Conservation (phyloP, 2,329 filamentous ascomycete genomes). For the Cladosporium sp. region DNA sequence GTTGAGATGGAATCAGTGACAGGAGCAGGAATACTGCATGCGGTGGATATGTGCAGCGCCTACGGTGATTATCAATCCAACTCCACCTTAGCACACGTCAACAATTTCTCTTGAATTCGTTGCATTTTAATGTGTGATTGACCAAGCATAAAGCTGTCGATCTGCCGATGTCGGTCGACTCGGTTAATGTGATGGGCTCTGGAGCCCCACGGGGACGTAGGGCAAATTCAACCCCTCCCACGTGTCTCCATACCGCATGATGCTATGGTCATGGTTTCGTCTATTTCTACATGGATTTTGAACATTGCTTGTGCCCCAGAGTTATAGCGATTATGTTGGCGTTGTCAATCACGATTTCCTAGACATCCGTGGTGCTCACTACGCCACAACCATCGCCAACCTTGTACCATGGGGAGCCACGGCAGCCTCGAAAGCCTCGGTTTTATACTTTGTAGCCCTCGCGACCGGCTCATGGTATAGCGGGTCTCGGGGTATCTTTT, state of each 20-base stretch:
- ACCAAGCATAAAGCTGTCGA: background rate
- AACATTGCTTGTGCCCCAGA: background rate
- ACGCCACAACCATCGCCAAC: background rate
- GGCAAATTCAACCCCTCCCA: background rate
- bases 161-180: background rate
- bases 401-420: background rate
- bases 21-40: background rate
- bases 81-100: background rate
- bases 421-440: background rate
- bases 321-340: too few species aligned
- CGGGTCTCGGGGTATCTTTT: conserved; percentile 1
- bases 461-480: background rate
- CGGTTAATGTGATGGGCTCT: background rate
- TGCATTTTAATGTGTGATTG: background rate
- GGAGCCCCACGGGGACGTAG: background rate
- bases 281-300: background rate
- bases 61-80: background rate
- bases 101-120: background rate
- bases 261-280: background rate
- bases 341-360: background rate
- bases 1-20: background rate
- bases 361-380: background rate
- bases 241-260: background rate
- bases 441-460: background rate
- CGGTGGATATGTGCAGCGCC: background rate